Base-by-base conservation (phyloP, 1,139 yeast genomes). In the Candida gigantensis region DNA sequence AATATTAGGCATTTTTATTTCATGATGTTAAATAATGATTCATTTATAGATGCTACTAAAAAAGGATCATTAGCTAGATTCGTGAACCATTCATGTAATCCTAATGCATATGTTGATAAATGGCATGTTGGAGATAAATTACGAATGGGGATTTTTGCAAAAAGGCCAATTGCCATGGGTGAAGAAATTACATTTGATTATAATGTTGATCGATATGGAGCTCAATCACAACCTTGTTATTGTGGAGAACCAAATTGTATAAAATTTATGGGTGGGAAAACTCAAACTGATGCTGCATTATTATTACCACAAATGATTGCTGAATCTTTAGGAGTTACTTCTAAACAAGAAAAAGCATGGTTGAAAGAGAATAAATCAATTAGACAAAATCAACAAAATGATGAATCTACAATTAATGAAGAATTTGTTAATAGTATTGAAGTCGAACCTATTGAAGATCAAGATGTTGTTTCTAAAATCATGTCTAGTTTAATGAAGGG, bases 131-230 rank as follows among this genome's bases (percentile, higher is more conserved):
- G 90, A 14, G 87, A 85, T 46, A 84, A 86, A 56, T 71, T 88
- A 43, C 74, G 89, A 49, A 92, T 92, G 97, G 98, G 98, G 25
- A 86, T 92, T 16, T 92, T 92, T 58, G 87, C 97, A 36, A 84
- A 85, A 50, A 69, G 95, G 46, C 62, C 68, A 23, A 87, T 92
- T 38, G 41, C 50, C n/a, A 61, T 62, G 39, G 96, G 96, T 32
- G 97, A 92, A 59, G 98, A 92, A 57, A 80, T 92, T 45, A 87
- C 97, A 0, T 90, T 92, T 63, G 96, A 92, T 61, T 92, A 92
- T 60, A 92, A 92, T 55, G 97, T 92, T 18, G 98, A 92, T 60
- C 72, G 98, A 43, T 92, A 89, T 58, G 98, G 98, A 18, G 95
- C 97, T 2, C 83, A 81, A 45, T 89, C 95, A 6, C 97, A 92